Base-by-base conservation (phyloP, 768 basidiomycete species). In the Termitomyces sp. region DNA sequence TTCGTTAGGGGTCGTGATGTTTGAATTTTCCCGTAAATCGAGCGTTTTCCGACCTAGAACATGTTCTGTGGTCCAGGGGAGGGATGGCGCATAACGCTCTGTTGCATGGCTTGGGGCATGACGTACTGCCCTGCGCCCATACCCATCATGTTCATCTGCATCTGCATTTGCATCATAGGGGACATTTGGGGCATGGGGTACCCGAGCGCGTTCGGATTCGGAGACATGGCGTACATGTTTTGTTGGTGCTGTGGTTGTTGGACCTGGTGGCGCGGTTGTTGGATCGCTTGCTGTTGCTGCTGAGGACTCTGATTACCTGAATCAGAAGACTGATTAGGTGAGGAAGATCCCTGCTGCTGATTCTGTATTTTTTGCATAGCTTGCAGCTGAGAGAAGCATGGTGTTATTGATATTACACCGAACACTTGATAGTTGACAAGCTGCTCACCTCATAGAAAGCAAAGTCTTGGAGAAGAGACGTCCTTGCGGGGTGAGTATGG, bases 391-490 rank as follows among this genome's bases (percentile, higher is more conserved):
- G 60, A 22, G 25, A 22, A 46, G 15, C 38, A 46, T 49, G 6
- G 39, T 13, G 22, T 45, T 48, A 48, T 42, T 56, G 53, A 39
- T 48, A 48, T 42, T 56, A 52, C 39, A 13, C 7, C 20, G 18
- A 22, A 51, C 7, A 29, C 25, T 4, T 1, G 15, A 27, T 32
- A 42, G 15, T 41, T 4, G n/a, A n/a, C n/a, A 52, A n/a, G 10
- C 47, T 15, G 63, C 78, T 29, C 60, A 93, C 91, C 79, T 94
- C 91, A 61, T 94, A 94, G 69, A 89, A 94, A 13, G 89, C 91
- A 64, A 92, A 93, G 69, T 97, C 95, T 67, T 98, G 94, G 32
- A 98, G 75, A 33, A 98, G 76, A 7, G 94, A 94, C 2, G 97
- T 98, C 63, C 93, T 84, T 5, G 94, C 89, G 7, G 92, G 93